A percentile compares a stretch with the other conserved stretches of the same genome.
These are phyloP conservation scores for Taiozyma onychis DNA, from an alignment of 1,139 yeast species.

Conservation along the genomic window DNA sequence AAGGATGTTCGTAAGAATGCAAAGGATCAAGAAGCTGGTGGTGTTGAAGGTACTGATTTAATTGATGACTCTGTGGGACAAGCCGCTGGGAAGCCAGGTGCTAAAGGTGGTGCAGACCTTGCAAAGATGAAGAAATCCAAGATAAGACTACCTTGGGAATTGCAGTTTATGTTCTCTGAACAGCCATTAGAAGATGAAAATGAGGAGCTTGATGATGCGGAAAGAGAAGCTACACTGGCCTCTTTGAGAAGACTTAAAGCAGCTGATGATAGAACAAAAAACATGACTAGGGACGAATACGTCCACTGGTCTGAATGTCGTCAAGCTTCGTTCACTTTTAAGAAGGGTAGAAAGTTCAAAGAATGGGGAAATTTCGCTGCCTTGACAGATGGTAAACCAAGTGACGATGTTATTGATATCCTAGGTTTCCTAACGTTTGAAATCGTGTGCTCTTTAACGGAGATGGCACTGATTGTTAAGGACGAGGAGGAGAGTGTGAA, in stretches of 20 bases:
- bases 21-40: constrained; percentile 80
- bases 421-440: constrained; percentile 94
- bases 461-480: constrained; percentile 81
- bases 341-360: constrained; percentile 86
- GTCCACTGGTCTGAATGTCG: constrained; percentile 99
- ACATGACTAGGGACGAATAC: constrained; percentile 95
- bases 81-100: constrained; percentile 22
- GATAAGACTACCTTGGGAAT: constrained; percentile 91
- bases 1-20: constrained; percentile 97
- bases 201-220: constrained; percentile 69
- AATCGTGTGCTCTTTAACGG: constrained; percentile 91
- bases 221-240: constrained; percentile 83
- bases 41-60: constrained; percentile 28
- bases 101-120: constrained; percentile 42
- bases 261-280: constrained; percentile 90
- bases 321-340: constrained; percentile 92
- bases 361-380: constrained; percentile 94
- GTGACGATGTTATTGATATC: constrained; percentile 94
- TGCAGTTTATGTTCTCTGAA: constrained; percentile 88
- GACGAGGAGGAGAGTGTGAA: constrained; percentile 49
- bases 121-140: constrained; percentile 70
- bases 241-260: constrained; percentile 80
- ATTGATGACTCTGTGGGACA: constrained; percentile 33
- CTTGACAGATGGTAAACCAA: constrained; percentile 84
- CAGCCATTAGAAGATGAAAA: constrained; percentile 83